These are phyloP conservation scores for Pichia sp. DNA, from an alignment of 1,139 yeast species.

Conservation along the genomic window DNA sequence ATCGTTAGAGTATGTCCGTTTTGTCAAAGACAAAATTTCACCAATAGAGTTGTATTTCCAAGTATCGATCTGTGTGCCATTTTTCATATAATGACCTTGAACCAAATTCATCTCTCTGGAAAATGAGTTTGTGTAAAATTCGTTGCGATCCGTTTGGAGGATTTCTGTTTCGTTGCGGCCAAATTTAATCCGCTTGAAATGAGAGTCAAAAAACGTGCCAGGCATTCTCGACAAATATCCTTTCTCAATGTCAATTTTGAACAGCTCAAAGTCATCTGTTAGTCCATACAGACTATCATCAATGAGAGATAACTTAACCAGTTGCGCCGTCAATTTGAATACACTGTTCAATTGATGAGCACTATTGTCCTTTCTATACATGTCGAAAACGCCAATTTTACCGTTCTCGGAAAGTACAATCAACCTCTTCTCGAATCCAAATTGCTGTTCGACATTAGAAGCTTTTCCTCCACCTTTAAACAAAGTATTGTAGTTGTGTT, in stretches of 20 bases:
- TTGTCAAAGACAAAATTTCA: slow-evolving; percentile 28
- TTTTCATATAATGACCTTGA: slow-evolving; percentile 10
- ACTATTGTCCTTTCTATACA: slow-evolving; percentile 16
- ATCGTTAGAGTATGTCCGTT: slow-evolving; percentile 35
- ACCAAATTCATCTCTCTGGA: slow-evolving; percentile 5
- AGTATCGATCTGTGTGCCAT: slow-evolving; percentile 5
- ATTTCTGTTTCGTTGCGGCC: neutral
- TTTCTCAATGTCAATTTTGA: slow-evolving; percentile 14
- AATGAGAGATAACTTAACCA: slow-evolving; percentile 12
- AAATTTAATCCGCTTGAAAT: too few species aligned
- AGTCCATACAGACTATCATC: slow-evolving; percentile 14
- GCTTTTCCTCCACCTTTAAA: slow-evolving; percentile 8
- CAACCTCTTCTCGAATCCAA: slow-evolving; percentile 44
- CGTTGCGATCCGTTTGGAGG: slow-evolving; percentile 10
- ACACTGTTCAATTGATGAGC: slow-evolving; percentile 2
- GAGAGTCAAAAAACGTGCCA: slow-evolving; percentile 1
- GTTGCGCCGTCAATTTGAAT: slow-evolving; percentile 21
- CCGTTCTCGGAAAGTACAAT: slow-evolving; percentile 37
- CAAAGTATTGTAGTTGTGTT: slow-evolving; percentile 28
- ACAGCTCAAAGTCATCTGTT: slow-evolving; percentile 8
- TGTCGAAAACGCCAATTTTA: slow-evolving; percentile 36
- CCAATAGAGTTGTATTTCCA: slow-evolving; percentile 13
- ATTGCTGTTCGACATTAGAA: slow-evolving; percentile 14
- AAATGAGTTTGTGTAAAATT: slow-evolving; percentile 10
- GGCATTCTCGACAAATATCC: slow-evolving; percentile 8